phyloP scores from a whole-genome alignment of 2,329 filamentous ascomycete species.

The Epichloe gansuensis region DNA sequence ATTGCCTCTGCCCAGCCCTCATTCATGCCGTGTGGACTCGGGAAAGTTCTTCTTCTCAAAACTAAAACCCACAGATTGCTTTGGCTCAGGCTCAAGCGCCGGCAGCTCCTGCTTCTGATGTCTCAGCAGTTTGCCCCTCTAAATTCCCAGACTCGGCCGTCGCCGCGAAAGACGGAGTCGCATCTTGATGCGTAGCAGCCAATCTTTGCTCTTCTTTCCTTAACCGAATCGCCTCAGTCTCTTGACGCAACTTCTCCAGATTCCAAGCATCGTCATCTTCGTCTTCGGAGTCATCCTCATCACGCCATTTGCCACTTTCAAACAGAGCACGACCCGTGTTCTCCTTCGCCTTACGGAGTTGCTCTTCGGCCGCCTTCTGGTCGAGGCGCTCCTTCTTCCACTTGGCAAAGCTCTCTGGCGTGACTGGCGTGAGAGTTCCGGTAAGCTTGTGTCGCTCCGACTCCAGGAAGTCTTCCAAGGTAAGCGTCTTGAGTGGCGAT shows the following conservation, averaged over 20 bases:
- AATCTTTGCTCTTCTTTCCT: constrained; percentile 67
- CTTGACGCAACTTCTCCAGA: constrained; percentile 64
- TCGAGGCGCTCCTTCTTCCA: constrained; percentile 93
- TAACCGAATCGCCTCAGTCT: constrained; percentile 66
- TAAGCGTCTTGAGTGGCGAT: constrained; percentile 84
- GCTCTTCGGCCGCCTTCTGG: constrained; percentile 92
- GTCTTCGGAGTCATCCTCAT: constrained; percentile 48
- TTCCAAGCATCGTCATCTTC: constrained; percentile 62
- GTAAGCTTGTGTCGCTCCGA: constrained; percentile 92
- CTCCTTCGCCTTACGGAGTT: constrained; percentile 83
- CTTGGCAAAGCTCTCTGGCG: constrained; percentile 79
- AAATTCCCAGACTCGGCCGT: background rate
- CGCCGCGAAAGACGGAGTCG: background rate
- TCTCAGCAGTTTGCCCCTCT: constrained; percentile 5
- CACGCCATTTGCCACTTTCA: constrained; percentile 88
- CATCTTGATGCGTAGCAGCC: constrained; percentile 13
- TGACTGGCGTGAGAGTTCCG: constrained; percentile 85
- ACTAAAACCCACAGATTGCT: background rate
- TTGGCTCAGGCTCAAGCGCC: constrained; percentile 5
- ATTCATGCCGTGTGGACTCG: background rate
- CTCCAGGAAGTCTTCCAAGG: constrained; percentile 93
- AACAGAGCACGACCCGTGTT: constrained; percentile 91
- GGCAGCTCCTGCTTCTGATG: constrained; percentile 4
- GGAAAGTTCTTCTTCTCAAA: background rate
- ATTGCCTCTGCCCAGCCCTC: constrained; percentile 11